These are phyloP conservation scores for Dimocarpus longan DNA, from an alignment of 345 rosid genomes.

Conservation along the genomic window DNA sequence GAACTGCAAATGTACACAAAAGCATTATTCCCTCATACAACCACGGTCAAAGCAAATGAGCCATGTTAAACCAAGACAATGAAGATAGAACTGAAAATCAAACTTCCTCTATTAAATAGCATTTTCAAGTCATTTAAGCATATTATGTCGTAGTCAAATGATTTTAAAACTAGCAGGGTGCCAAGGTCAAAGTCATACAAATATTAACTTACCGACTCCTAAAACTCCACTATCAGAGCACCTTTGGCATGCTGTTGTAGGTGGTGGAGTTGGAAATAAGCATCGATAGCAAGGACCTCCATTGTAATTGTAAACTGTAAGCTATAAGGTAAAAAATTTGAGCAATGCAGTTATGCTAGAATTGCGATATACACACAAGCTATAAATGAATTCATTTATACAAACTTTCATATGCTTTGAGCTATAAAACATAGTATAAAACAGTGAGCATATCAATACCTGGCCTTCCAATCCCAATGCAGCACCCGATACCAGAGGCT, in stretches of 20 bases:
- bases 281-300: constrained; percentile 91
- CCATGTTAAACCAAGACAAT: neutral
- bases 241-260: constrained; percentile 80
- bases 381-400: constrained; percentile 20
- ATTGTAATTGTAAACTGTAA: constrained; percentile 71
- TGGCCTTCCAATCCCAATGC: constrained; percentile 97
- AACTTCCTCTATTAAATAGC: neutral
- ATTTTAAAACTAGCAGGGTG: no score
- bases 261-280: constrained; percentile 86
- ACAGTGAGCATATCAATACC: constrained; percentile 40
- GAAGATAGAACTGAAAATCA: neutral
- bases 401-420: constrained; percentile 1
- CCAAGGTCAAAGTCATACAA: neutral
- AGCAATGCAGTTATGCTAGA: constrained; percentile 2
- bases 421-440: neutral
- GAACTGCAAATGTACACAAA: constrained; percentile 50
- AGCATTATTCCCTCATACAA: neutral
- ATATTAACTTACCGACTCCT: constrained; percentile 66
- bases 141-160: neutral
- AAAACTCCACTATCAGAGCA: constrained; percentile 90
- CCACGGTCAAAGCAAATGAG: neutral
- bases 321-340: constrained; percentile 34
- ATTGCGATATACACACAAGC: neutral
- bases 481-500: constrained; percentile 99
- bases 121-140: neutral